phyloP scores from a whole-genome alignment of 2,329 filamentous ascomycete genomes.

The Aquanectria penicillioides region DNA sequence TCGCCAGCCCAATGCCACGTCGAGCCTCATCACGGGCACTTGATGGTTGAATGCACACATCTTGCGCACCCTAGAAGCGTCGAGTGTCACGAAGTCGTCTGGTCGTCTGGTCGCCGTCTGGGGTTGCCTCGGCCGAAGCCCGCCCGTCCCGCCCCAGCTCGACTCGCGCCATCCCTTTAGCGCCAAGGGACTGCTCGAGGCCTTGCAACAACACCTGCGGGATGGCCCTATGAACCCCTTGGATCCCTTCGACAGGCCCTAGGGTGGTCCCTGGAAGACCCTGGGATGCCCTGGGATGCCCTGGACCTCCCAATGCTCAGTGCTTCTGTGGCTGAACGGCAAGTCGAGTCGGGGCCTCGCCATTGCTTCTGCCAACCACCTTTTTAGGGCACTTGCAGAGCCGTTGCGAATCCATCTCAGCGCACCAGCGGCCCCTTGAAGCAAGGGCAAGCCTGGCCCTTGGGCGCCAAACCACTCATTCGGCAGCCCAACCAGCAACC shows the following conservation, averaged over 20 bases:
- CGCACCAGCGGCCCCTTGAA: conserved; percentile 1
- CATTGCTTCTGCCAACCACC: no score
- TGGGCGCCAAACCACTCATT: conserved; percentile 22
- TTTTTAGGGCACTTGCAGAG: no score
- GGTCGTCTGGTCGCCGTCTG: conserved; percentile 20
- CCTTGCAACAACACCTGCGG: conserved; percentile 23
- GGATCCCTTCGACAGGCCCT: neutral
- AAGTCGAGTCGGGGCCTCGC: no score
- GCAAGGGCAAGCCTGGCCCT: conserved; percentile 26
- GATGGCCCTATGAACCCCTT: conserved; percentile 25
- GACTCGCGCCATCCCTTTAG: conserved; percentile 34
- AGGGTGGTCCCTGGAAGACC: neutral
- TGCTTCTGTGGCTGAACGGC: no score
- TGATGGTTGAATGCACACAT: no score
- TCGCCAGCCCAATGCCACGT: neutral
- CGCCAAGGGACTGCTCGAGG: conserved; percentile 1
- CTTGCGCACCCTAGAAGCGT: no score
- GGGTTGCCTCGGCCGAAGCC: conserved; percentile 32
- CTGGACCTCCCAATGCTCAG: neutral
- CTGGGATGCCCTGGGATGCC: neutral
- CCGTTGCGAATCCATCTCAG: neutral
- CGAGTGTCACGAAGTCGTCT: no score
- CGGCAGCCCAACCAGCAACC: conserved; percentile 18
- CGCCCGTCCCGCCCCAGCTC: conserved; percentile 19
- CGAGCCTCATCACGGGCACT: conserved; percentile 19